Conservation (phyloP, 2,329 filamentous ascomycete species). For the Tolypocladium endophyticum region DNA sequence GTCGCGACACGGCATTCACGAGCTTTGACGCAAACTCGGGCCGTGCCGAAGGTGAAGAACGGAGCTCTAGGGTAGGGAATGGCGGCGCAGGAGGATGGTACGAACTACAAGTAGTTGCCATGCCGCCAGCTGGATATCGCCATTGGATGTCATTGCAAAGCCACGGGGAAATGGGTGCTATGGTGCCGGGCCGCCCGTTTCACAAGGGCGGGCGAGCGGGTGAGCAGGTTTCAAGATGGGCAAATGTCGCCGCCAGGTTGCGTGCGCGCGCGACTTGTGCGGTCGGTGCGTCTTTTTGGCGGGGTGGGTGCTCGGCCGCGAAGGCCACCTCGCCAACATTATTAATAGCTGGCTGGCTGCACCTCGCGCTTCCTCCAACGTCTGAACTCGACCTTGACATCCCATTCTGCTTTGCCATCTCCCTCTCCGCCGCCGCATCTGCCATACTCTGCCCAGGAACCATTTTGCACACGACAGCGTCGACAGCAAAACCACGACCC, state of each 20-base stretch:
- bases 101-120: too few species aligned
- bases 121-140: not conserved
- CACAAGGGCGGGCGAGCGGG: not conserved
- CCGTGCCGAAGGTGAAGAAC: not conserved
- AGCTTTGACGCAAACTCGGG: not conserved
- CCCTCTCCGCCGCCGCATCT: not conserved
- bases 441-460: not conserved
- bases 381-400: not conserved
- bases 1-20: not conserved
- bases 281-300: conserved; percentile 2
- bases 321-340: not conserved
- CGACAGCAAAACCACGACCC: not conserved
- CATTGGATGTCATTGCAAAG: not conserved
- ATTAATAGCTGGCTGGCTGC: not conserved
- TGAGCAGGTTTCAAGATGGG: not conserved
- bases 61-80: too few species aligned
- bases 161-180: not conserved
- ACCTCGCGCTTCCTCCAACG: not conserved
- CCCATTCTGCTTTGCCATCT: not conserved
- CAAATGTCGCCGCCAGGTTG: not conserved
- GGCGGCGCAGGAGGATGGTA: too few species aligned
- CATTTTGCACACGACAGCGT: not conserved
- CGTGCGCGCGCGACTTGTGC: not conserved
- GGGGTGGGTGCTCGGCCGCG: not conserved
- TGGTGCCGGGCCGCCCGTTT: not conserved